Conservation (phyloP, 140 eudicot species). For the Senecio squalidus region DNA sequence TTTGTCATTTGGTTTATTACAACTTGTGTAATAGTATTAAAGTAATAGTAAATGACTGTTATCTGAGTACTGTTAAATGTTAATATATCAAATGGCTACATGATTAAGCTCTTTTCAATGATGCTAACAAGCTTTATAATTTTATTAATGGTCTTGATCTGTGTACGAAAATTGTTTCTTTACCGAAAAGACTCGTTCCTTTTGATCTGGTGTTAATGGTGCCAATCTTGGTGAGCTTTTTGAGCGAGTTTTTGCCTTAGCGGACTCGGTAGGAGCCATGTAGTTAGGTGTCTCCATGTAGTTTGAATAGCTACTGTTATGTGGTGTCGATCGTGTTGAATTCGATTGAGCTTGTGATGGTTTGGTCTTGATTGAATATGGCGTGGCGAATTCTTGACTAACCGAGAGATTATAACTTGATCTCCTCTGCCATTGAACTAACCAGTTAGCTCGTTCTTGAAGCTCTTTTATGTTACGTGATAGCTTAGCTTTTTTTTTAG, state of each 20-base stretch:
- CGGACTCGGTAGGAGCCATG: conserved; percentile 91
- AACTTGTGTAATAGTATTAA: background rate
- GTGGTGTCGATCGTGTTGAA: conserved; percentile 58
- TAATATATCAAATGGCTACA: conserved; percentile 5
- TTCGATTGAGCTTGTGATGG: conserved; percentile 50
- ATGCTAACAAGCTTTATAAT: conserved; percentile 4
- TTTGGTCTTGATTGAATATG: conserved; percentile 36
- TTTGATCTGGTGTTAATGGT: conserved; percentile 62
- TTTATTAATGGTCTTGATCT: conserved; percentile 31
- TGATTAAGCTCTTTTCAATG: background rate
- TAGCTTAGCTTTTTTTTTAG: conserved; percentile 39
- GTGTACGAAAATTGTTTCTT: conserved; percentile 69
- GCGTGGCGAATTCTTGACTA: conserved; percentile 47
- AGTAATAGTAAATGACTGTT: conserved; percentile 6
- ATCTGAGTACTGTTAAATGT: background rate
- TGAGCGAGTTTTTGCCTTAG: conserved; percentile 62
- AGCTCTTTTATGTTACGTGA: conserved; percentile 33
- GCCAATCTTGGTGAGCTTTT: conserved; percentile 76
- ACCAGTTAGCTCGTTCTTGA: conserved; percentile 42
- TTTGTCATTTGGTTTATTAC: background rate
- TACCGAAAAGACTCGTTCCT: conserved; percentile 47
- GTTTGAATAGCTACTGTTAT: conserved; percentile 35
- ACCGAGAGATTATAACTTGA: conserved; percentile 28
- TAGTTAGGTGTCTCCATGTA: conserved; percentile 50
- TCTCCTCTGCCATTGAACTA: conserved; percentile 54